Evolutionary conservation across 805 yeast species (phyloP), one percentile per base, ranked within the genome.

Genomic region (Yarrowia sp.): DNA sequence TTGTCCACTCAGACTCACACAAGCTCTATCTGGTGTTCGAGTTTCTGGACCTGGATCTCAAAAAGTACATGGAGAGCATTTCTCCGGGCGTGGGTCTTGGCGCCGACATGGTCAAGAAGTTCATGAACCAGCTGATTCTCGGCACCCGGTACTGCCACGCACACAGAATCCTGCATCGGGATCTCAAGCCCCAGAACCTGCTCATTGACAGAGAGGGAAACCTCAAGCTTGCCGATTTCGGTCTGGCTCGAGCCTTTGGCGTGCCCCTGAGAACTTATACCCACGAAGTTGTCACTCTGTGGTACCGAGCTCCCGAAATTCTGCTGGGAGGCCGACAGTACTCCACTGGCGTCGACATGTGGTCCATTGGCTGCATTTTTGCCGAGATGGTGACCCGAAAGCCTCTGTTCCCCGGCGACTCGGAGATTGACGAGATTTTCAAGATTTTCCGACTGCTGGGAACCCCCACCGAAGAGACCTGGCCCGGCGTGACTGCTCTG

Each of bases 301-400:
- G 99, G 99, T 95, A 95, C 78, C 84, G 99, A 72, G 92, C 98
- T 0, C 99, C 99, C 3, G 99, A 95, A 79, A 91, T 95, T 68
- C 81, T 95, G 70, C 84, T 95, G 71, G 99, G 99, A 14, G 97
- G 98, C 3, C 91, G 96, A 72, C 98, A 95, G 75, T 95, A 95
- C 78, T 91, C 97, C 42, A 95, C 98, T 0, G 98, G 98, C 19
- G 97, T 95, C 65, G 99, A 95, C 77, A 92, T 95, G 90, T 95
- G 99, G 99, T 91, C 97, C 12, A 90, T 94, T 70, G 99, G 99
- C 15, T 93, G 98, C 76, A 95, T 95, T 58, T 90, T 95, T 77
- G 99, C 98, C 8, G 99, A 95, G 77, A 93, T 95, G 98, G 92
- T 93, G 68, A 91, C 92, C 73, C 87, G 99, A 68, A 91, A 91